Percentiles rank a stretch among this genome's conserved stretches.
Conservation (phyloP, 2,329 filamentous ascomycete species). For the Sclerotinia trifoliorum region DNA sequence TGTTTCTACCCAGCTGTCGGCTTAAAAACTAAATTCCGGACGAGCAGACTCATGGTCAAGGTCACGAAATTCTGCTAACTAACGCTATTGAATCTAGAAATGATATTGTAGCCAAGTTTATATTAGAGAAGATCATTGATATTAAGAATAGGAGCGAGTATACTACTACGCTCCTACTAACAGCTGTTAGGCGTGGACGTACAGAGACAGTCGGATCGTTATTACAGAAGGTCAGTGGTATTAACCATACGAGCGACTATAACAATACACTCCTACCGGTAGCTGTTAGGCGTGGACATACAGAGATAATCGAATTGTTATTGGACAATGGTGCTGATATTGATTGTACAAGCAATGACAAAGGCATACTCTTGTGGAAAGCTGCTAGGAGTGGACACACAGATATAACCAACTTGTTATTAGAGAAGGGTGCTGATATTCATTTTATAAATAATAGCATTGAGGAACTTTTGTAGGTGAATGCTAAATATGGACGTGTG, state of each 20-base stretch:
- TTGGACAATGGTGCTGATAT: not conserved
- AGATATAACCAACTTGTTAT: not conserved
- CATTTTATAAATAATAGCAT: not conserved
- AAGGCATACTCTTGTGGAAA: rapidly evolving
- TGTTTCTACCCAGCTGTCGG: not conserved
- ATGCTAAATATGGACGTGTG: too few relatives aligned
- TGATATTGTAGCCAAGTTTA: slow-evolving; percentile 24
- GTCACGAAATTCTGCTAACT: not conserved
- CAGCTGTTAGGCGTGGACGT: too few relatives aligned
- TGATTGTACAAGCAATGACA: not conserved
- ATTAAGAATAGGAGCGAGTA: not conserved
- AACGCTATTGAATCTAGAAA: not conserved
- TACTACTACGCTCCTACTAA: too few relatives aligned
- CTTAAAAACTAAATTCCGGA: too few relatives aligned
- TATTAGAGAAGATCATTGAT: slow-evolving; percentile 23
- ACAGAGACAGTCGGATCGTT: too few relatives aligned
- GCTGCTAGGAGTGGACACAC: rapidly evolving
- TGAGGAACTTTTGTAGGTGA: too few relatives aligned
- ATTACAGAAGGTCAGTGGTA: too few relatives aligned
- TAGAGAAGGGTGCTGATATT: slow-evolving; percentile 19
- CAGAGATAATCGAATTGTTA: not conserved
- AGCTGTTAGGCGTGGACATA: not conserved
- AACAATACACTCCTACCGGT: not conserved
- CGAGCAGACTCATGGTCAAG: too few relatives aligned
- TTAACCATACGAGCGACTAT: too few relatives aligned